Base-by-base conservation (phyloP, 306 rosid genomes). In the Carpinus fangiana region DNA sequence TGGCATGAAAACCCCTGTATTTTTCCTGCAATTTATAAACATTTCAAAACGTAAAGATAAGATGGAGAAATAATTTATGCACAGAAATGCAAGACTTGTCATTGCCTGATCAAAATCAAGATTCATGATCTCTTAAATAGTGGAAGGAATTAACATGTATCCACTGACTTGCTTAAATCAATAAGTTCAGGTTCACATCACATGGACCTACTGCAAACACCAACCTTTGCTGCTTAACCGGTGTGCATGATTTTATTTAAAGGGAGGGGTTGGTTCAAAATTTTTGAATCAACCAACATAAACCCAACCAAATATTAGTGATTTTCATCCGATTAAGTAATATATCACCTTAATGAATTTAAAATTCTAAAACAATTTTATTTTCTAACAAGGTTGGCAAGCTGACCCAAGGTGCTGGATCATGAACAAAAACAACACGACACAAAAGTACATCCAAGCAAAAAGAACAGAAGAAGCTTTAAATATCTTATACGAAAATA, bases 1-100 rank as follows among this genome's bases (percentile, higher is more conserved):
- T 84, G 60, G 89, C 96, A 78, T 92, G 94, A 84, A 84, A 84
- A n/a, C 81, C 84, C 85, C 83, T 88, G 78, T 92, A 95, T 77
- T 79, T 90, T n/a, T 81, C 93, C 98, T 95, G 95, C 84, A 82
- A 70, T 78, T 79, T 77, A 28, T 53, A 41, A 80, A 69, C 74
- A 77, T 34, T 56, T 70, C 65, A 55, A 43, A 68, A 52, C 20
- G 16, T 31, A 55, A 76, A 73, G 2, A 55, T 71, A 70, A 55
- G 51, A 46, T 64, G 56, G 36, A 56, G 76, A 12, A 78, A 11
- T 72, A 51, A 65, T 46, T 64, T 64, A 59, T 60, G 71, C 0
- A 46, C 31, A 69, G 66, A 26, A 48, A 52, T 16, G 7, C 31
- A 17, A 16, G 34, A 56, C 34, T 45, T 72, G 17, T 38, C 23